phyloP scores from a whole-genome alignment of 1,139 yeast genomes.

The Kodamaea suecica region DNA sequence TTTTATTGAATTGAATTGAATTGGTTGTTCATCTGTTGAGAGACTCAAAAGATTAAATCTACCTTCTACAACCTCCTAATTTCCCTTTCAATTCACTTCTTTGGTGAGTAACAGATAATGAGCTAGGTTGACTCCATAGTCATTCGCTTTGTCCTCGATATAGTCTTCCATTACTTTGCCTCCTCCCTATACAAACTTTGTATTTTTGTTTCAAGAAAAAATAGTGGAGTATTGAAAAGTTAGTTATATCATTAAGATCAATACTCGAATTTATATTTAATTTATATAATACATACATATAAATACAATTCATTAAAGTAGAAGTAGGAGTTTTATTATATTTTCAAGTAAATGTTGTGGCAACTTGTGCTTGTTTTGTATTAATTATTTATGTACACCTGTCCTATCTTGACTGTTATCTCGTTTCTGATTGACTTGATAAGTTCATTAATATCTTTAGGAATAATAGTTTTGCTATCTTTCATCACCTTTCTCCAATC shows the following conservation, averaged over 20 bases:
- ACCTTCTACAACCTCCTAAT: background rate
- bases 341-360: background rate
- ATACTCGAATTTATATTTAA: background rate
- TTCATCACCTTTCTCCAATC: constrained; percentile 37
- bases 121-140: background rate
- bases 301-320: background rate
- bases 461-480: constrained; percentile 18
- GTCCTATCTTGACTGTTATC: constrained; percentile 37
- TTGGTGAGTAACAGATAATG: background rate
- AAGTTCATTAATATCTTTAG: constrained; percentile 24
- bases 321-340: background rate
- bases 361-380: background rate
- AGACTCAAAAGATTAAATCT: background rate
- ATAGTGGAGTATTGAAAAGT: background rate
- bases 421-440: constrained; percentile 30
- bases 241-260: constrained; percentile 1
- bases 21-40: background rate
- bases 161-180: too few relatives aligned
- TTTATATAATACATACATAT: background rate
- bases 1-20: background rate
- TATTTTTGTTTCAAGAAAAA: background rate
- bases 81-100: constrained; percentile 1
- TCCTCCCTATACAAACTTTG: background rate
- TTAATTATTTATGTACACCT: constrained; percentile 29
- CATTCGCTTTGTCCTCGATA: background rate